Conservation (phyloP, 768 basidiomycete genomes). For the Naganishia vishniacii region DNA sequence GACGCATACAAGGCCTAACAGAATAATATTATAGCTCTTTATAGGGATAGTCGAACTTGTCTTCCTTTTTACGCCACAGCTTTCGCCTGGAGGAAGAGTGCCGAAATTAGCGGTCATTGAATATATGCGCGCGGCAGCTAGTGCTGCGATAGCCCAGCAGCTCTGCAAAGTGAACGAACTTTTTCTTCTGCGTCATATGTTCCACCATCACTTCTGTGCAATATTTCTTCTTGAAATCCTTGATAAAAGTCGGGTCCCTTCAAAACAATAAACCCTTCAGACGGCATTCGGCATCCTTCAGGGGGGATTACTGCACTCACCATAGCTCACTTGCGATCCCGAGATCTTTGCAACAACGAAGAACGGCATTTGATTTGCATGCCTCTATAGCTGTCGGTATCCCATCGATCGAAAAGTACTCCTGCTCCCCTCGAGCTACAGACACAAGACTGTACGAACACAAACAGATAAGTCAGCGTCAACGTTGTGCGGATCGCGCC, state of each 20-base stretch:
- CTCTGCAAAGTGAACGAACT: conserved; percentile 56
- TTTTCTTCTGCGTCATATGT: conserved; percentile 77
- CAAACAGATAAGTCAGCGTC: background rate
- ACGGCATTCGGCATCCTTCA: background rate
- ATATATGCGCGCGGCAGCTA: no score
- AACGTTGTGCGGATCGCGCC: background rate
- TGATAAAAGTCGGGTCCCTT: conserved; percentile 94
- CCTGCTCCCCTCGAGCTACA: conserved; percentile 89
- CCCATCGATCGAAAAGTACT: conserved; percentile 86
- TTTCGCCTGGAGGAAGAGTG: conserved; percentile 61
- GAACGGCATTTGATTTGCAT: conserved; percentile 91
- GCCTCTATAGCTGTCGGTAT: conserved; percentile 91
- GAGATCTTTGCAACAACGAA: conserved; percentile 95
- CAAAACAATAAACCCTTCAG: background rate
- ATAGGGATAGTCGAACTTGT: conserved; percentile 73
- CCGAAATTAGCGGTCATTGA: background rate
- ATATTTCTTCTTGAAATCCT: conserved; percentile 78
- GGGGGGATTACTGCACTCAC: conserved; percentile 56
- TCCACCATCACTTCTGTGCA: conserved; percentile 82
- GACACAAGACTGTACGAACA: conserved; percentile 65
- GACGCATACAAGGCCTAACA: no score
- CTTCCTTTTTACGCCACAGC: conserved; percentile 50
- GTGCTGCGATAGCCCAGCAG: background rate
- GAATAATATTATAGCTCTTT: conserved; percentile 58
- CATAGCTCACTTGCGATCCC: conserved; percentile 95